These are phyloP conservation scores for Catunica adiposa DNA, from an alignment of 2,329 filamentous ascomycete species.

Conservation along the genomic window DNA sequence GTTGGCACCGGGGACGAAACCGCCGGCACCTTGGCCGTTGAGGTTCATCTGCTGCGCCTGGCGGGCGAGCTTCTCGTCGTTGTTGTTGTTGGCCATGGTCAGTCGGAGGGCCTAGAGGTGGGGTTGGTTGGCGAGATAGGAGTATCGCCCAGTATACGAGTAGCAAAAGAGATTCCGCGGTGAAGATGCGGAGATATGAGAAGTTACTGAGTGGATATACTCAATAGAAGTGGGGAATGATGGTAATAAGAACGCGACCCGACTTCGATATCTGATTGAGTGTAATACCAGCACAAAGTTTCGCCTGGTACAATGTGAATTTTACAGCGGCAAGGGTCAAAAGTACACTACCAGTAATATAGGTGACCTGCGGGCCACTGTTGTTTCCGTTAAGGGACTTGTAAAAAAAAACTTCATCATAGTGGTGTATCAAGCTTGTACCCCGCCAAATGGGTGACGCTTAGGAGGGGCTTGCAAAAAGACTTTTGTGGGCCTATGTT, in stretches of 20 bases:
- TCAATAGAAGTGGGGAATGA: too few relatives aligned
- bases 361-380: not conserved
- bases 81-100: conserved; percentile 50
- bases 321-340: too few relatives aligned
- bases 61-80: conserved; percentile 82
- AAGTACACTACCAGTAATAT: too few relatives aligned
- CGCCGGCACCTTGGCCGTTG: conserved; percentile 27
- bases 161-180: too few relatives aligned
- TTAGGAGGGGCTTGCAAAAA: not conserved
- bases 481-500: not conserved
- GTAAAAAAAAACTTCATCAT: not conserved
- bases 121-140: not conserved
- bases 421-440: not conserved
- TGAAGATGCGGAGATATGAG: too few relatives aligned
- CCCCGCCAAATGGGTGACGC: not conserved
- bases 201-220: too few relatives aligned
- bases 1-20: conserved; percentile 45
- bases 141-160: not conserved
- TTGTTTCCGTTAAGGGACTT: not conserved
- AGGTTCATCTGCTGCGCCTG: conserved; percentile 56
- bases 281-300: too few relatives aligned
- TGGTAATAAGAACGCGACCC: too few relatives aligned
- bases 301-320: too few relatives aligned
- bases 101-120: not conserved
- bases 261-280: too few relatives aligned